Conservation (phyloP, 2,329 filamentous ascomycete genomes). For the Xylariaceae sp. region DNA sequence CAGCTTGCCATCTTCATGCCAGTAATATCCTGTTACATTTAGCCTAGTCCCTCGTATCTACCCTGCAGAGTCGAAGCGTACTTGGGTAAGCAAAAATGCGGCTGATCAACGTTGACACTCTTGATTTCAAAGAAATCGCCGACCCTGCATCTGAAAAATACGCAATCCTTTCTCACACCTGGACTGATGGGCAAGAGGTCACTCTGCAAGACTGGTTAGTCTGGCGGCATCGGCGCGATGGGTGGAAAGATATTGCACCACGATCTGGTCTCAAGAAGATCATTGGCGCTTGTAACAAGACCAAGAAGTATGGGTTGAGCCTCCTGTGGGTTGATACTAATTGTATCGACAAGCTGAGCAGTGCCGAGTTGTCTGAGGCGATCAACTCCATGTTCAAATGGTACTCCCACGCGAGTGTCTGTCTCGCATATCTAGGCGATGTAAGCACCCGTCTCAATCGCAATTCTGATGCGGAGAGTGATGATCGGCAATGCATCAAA, state of each 20-base stretch:
- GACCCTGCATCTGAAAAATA: not conserved
- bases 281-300: not conserved
- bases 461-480: too few relatives aligned
- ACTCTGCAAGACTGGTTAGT: not conserved
- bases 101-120: not conserved
- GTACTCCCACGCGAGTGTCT: not conserved
- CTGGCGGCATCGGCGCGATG: not conserved
- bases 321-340: not conserved
- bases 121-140: not conserved
- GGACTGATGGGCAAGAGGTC: not conserved
- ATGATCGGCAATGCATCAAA: too few relatives aligned
- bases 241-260: not conserved
- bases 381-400: constrained; percentile 11
- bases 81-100: too few relatives aligned
- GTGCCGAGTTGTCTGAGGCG: not conserved
- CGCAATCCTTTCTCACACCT: not conserved
- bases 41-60: too few relatives aligned
- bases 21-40: too few relatives aligned
- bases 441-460: not conserved
- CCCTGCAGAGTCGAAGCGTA: too few relatives aligned
- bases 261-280: not conserved
- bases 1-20: too few relatives aligned
- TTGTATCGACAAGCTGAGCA: not conserved
- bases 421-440: constrained; percentile 7
- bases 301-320: not conserved